These are phyloP conservation scores for Fusarium oxysporum DNA, from an alignment of 2,329 filamentous ascomycete species.

Conservation along the genomic window DNA sequence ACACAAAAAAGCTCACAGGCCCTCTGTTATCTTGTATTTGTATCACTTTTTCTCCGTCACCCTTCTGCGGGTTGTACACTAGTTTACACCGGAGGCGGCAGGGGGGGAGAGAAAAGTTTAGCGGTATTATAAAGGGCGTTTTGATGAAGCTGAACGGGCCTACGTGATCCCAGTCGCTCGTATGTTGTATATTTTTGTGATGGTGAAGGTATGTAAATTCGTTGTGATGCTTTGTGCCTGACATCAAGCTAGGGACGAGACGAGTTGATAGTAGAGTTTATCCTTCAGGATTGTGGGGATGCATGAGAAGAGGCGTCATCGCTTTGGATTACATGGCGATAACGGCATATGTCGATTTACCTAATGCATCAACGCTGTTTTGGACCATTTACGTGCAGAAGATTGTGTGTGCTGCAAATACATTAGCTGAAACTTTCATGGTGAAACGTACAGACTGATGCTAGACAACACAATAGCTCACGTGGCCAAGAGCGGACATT, in stretches of 20 bases:
- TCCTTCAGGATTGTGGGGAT: neutral
- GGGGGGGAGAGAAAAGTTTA: constrained; percentile 49
- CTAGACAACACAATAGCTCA: constrained; percentile 8
- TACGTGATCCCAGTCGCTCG: constrained; percentile 5
- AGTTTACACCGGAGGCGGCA: constrained; percentile 49
- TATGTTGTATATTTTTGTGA: constrained; percentile 3
- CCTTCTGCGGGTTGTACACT: constrained; percentile 53
- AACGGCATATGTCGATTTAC: neutral
- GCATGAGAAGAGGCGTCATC: constrained; percentile 13
- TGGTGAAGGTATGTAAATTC: neutral
- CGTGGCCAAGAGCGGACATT: constrained; percentile 9
- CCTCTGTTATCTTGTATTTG: constrained; percentile 51
- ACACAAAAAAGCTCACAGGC: constrained; percentile 44
- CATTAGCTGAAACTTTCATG: neutral
- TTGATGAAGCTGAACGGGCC: constrained; percentile 38
- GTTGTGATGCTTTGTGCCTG: neutral
- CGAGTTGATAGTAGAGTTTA: neutral
- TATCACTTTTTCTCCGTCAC: constrained; percentile 50
- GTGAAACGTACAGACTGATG: neutral
- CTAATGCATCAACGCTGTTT: neutral
- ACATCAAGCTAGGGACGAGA: neutral
- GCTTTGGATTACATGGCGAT: neutral
- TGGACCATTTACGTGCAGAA: neutral
- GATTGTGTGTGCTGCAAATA: neutral
- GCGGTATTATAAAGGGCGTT: constrained; percentile 51